Conservation (phyloP, 345 rosid species). For the Mallotus nudiflorus region DNA sequence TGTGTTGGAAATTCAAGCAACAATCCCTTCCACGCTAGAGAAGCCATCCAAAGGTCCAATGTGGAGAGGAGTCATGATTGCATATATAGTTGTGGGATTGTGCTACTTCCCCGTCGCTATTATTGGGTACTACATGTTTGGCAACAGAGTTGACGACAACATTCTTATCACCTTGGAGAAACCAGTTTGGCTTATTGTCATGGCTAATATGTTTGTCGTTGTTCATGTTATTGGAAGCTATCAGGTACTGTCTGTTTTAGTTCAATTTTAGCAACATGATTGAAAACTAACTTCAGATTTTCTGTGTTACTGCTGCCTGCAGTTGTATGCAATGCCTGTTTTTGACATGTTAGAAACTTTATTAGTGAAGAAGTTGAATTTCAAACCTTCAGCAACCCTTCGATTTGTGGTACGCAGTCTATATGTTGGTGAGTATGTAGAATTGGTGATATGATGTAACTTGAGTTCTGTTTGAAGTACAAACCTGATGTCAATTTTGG, state of each 20-base stretch:
- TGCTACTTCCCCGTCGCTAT: conserved; percentile 36
- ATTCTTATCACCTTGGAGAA: conserved; percentile 28
- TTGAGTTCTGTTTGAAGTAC: background rate
- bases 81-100: conserved; percentile 29
- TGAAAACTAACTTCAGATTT: background rate
- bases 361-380: conserved; percentile 26
- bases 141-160: conserved; percentile 27
- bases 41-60: conserved; percentile 33
- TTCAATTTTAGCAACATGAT: background rate
- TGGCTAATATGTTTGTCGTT: conserved; percentile 29
- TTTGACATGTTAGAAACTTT: conserved; percentile 34
- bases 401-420: conserved; percentile 19
- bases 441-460: background rate
- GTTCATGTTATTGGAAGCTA: conserved; percentile 37
- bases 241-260: conserved; percentile 19
- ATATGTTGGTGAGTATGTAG: conserved; percentile 28
- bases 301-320: background rate
- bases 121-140: conserved; percentile 28
- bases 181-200: conserved; percentile 29
- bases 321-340: conserved; percentile 35
- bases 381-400: conserved; percentile 23
- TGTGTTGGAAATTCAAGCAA: conserved; percentile 36
- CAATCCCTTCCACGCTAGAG: conserved; percentile 33
- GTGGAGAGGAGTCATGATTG: conserved; percentile 35
- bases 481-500: background rate